A percentile compares a stretch with the other conserved stretches of the same genome.
These are phyloP conservation scores for Diaporthe sp. DNA, from an alignment of 2,329 filamentous ascomycete species.

Conservation along the genomic window DNA sequence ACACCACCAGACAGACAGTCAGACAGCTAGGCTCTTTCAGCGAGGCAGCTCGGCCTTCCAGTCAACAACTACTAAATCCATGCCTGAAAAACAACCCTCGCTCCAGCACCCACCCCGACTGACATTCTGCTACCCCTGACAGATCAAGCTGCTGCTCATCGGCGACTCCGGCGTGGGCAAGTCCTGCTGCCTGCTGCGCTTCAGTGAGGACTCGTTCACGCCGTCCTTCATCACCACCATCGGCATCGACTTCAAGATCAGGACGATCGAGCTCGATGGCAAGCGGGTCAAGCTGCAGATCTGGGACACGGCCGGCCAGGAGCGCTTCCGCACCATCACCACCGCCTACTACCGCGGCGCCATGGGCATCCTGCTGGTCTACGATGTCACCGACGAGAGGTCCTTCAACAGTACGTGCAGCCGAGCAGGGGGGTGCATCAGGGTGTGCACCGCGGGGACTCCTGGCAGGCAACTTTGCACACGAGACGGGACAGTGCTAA, in stretches of 20 bases:
- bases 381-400: slow-evolving; percentile 97
- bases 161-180: slow-evolving; percentile 97
- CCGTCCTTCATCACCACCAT: slow-evolving; percentile 99
- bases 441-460: slow-evolving; percentile 39
- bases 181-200: slow-evolving; percentile 95
- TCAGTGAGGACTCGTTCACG: slow-evolving; percentile 98
- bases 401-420: slow-evolving; percentile 87
- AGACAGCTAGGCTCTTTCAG: neutral
- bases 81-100: neutral
- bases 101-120: slow-evolving; percentile 4
- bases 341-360: slow-evolving; percentile 98
- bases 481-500: neutral
- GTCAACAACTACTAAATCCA: neutral
- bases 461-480: neutral
- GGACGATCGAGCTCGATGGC: slow-evolving; percentile 98
- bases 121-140: slow-evolving; percentile 41
- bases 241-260: slow-evolving; percentile 99
- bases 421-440: neutral
- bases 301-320: slow-evolving; percentile 98
- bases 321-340: slow-evolving; percentile 98
- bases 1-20: neutral
- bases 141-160: slow-evolving; percentile 98
- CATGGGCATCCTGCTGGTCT: slow-evolving; percentile 97
- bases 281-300: slow-evolving; percentile 99
- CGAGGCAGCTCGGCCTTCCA: neutral